Percentiles rank a stretch among this genome's conserved stretches.
Conservation (phyloP, 192 early-diverging fungal species). For the Chytriomyces hyalinus region DNA sequence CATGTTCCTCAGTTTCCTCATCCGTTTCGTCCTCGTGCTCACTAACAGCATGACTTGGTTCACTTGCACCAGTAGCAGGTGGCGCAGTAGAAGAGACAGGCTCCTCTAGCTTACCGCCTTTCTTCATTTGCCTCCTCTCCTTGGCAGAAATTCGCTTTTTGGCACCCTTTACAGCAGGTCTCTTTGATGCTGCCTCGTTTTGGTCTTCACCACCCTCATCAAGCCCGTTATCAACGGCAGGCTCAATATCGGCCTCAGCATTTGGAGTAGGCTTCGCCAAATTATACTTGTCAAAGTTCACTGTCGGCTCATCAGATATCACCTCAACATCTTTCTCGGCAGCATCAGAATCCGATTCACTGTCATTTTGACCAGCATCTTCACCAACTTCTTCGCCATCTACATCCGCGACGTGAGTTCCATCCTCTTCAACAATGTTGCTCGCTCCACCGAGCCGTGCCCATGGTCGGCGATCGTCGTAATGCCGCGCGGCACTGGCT, state of each 20-base stretch:
- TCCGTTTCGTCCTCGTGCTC: constrained; percentile 2
- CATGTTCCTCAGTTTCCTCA: constrained; percentile 35
- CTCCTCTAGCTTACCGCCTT: constrained; percentile 44
- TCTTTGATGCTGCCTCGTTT: not conserved
- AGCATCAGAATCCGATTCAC: constrained; percentile 34
- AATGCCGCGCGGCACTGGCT: constrained; percentile 67
- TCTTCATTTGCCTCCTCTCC: constrained; percentile 82
- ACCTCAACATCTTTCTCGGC: not conserved
- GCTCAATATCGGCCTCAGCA: not conserved
- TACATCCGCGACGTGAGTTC: constrained; percentile 58
- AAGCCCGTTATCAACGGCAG: not conserved
- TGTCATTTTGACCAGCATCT: constrained; percentile 15
- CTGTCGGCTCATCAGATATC: not conserved
- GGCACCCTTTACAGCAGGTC: not conserved
- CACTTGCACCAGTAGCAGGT: not conserved
- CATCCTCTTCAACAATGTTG: constrained; percentile 32
- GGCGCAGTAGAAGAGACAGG: constrained; percentile 20
- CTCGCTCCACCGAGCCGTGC: constrained; percentile 34
- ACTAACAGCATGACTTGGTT: constrained; percentile 10
- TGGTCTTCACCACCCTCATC: not conserved
- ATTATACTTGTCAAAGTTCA: not conserved
- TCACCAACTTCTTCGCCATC: constrained; percentile 35
- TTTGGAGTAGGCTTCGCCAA: not conserved
- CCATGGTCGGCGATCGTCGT: constrained; percentile 69
- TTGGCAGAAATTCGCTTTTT: constrained; percentile 71